phyloP scores from a whole-genome alignment of 768 basidiomycete species.

The Termitomyces eurrhizus region DNA sequence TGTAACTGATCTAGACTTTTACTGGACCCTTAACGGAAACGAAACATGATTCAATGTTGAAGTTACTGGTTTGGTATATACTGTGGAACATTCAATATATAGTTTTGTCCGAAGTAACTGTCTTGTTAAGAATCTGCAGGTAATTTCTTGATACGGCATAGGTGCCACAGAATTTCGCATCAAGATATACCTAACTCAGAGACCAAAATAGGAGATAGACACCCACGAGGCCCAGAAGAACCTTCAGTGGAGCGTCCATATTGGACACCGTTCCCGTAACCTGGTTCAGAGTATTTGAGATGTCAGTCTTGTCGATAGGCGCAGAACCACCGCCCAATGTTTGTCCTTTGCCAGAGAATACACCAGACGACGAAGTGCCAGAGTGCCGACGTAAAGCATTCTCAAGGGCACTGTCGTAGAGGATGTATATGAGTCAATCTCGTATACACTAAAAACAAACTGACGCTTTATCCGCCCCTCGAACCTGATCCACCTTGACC shows the following conservation, averaged over 20 bases:
- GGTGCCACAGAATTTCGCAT: not conserved
- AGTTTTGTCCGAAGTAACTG: not conserved
- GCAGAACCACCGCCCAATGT: conserved; percentile 57
- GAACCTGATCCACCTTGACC: conserved; percentile 65
- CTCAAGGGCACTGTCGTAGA: conserved; percentile 51
- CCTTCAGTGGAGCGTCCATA: conserved; percentile 64
- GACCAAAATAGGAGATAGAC: conserved; percentile 63
- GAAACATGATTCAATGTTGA: not conserved
- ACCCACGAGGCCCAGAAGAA: conserved; percentile 57
- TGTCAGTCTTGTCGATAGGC: conserved; percentile 30
- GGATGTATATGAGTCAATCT: not conserved
- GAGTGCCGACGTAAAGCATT: conserved; percentile 53
- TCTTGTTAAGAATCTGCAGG: not conserved
- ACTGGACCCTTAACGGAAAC: not conserved
- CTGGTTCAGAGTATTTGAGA: conserved; percentile 28
- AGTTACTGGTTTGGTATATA: not conserved
- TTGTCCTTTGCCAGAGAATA: conserved; percentile 72
- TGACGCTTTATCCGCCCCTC: conserved; percentile 67
- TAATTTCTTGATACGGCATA: not conserved
- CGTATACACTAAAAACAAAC: conserved; percentile 18
- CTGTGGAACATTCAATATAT: not conserved
- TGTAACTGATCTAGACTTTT: not conserved
- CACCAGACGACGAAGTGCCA: conserved; percentile 30
- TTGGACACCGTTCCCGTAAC: conserved; percentile 37
- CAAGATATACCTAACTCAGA: conserved; percentile 25